A percentile compares a stretch with the other conserved stretches of the same genome.
These are phyloP conservation scores for Penicillium nordicum DNA, from an alignment of 2,329 filamentous ascomycete genomes.

Conservation along the genomic window DNA sequence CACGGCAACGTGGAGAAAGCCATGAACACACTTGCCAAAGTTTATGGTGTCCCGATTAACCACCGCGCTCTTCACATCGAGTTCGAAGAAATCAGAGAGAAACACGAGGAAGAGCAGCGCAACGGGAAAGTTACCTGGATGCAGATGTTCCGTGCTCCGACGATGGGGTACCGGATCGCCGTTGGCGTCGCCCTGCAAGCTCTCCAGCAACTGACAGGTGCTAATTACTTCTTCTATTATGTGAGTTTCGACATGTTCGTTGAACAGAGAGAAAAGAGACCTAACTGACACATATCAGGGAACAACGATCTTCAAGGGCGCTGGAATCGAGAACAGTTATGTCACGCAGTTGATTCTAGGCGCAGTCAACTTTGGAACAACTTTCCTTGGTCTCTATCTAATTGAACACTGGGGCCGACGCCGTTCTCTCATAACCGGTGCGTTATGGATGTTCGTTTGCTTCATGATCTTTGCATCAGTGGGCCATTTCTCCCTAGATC, in stretches of 20 bases:
- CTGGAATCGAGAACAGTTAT: slow-evolving; percentile 62
- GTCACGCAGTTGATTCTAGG: slow-evolving; percentile 62
- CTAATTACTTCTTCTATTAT: slow-evolving; percentile 56
- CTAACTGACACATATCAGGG: slow-evolving; percentile 11
- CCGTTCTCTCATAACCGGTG: slow-evolving; percentile 63
- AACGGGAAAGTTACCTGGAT: slow-evolving; percentile 32
- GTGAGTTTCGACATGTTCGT: slow-evolving; percentile 20
- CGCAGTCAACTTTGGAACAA: slow-evolving; percentile 64
- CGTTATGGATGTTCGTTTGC: slow-evolving; percentile 64
- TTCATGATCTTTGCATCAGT: slow-evolving; percentile 63
- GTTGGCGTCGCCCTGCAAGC: slow-evolving; percentile 44
- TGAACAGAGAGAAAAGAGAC: neutral
- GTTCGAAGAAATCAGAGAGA: slow-evolving; percentile 54
- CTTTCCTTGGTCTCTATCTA: slow-evolving; percentile 64
- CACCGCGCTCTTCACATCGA: slow-evolving; percentile 53
- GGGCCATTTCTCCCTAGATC: slow-evolving; percentile 45
- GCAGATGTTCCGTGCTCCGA: slow-evolving; percentile 41
- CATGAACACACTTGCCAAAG: slow-evolving; percentile 50
- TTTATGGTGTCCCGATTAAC: slow-evolving; percentile 53
- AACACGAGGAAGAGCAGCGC: slow-evolving; percentile 52
- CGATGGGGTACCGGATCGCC: slow-evolving; percentile 42
- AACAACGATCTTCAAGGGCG: slow-evolving; percentile 53
- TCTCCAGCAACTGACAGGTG: slow-evolving; percentile 46
- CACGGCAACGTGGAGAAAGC: slow-evolving; percentile 52
- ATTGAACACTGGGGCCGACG: slow-evolving; percentile 68